Base-by-base conservation (phyloP, 352 stramenopile species). In the Globisporangium spiculum region DNA sequence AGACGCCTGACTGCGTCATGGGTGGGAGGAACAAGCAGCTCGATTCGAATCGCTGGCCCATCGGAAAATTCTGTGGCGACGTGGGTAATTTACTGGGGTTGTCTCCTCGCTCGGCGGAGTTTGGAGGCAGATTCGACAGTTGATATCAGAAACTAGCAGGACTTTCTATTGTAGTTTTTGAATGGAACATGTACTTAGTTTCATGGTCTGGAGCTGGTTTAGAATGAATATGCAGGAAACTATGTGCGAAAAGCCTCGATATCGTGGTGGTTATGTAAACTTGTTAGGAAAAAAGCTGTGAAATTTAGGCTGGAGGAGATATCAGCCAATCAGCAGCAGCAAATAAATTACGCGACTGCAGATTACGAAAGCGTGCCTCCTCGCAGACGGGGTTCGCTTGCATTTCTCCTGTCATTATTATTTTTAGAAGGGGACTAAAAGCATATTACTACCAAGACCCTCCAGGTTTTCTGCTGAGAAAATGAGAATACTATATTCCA, bases 1-100 rank as follows among this genome's bases (percentile, higher is more conserved):
- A 46, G 12, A 20, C 38, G 53, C n/a, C 52, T 58, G 24, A 38
- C 26, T 59, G 53, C 53, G 26, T 59, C 53, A 59, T 59, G 53
- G 1, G 52, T 58, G 52, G 8, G 24, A 30, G 27, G 24, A 6
- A 7, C 32, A 1, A 56, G 36, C 10, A 57, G 22, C 12, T 24
- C 22, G 9, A 38, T 20, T 27, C 4, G 50, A 58, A 10, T 50
- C 41, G 53, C 53, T 18, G 30, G 53, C 6, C 26, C 8, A 36
- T 16, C 20, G 16, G 54, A 60, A 60, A 41, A 34, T 60, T 60
- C 27, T 32, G 26, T 24, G 53, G 32, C 26, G 53, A 24, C 26
- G 1, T 6, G 53, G 10, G 53, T 59, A 59, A 18, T 59, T 59
- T 59, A 59, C 53, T 50, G 44, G 27, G 1, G 14, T 16, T 41